phyloP scores from a whole-genome alignment of 768 basidiomycete species.

The Collybia sordida region DNA sequence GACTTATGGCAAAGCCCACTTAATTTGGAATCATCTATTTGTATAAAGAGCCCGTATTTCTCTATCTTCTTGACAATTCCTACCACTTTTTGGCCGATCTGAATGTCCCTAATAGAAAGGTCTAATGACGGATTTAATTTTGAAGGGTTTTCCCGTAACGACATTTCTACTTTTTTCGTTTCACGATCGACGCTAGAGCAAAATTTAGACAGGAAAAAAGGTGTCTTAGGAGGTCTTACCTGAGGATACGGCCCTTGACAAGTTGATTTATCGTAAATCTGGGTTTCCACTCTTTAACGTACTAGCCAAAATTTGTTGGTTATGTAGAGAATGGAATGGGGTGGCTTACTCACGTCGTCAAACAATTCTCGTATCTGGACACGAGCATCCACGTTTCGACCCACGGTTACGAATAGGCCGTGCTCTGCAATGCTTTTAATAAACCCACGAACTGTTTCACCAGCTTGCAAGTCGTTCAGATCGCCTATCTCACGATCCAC shows the following conservation, averaged over 20 bases:
- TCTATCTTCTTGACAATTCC: constrained; percentile 82
- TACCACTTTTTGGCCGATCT: constrained; percentile 77
- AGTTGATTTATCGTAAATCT: constrained; percentile 79
- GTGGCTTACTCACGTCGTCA: constrained; percentile 63
- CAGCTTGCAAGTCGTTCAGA: constrained; percentile 64
- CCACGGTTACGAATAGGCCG: constrained; percentile 87
- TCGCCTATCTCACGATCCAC: constrained; percentile 69
- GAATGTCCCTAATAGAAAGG: constrained; percentile 54
- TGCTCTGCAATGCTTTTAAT: constrained; percentile 85
- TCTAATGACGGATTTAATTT: constrained; percentile 34
- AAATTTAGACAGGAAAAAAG: neutral
- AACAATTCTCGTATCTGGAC: constrained; percentile 94
- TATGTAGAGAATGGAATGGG: neutral
- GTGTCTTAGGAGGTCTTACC: constrained; percentile 38
- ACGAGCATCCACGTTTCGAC: constrained; percentile 81
- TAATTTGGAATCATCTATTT: constrained; percentile 81
- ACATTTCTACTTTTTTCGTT: constrained; percentile 85
- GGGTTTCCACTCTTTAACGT: constrained; percentile 93
- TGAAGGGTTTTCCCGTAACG: constrained; percentile 71
- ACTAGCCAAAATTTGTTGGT: constrained; percentile 46
- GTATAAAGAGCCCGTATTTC: constrained; percentile 90
- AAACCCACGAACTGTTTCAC: constrained; percentile 81
- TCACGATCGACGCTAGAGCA: constrained; percentile 63
- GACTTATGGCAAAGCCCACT: constrained; percentile 94
- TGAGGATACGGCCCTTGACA: constrained; percentile 82